Conservation (phyloP, 495 filamentous ascomycete genomes). For the Aspergillus sclerotiicarbonarius region DNA sequence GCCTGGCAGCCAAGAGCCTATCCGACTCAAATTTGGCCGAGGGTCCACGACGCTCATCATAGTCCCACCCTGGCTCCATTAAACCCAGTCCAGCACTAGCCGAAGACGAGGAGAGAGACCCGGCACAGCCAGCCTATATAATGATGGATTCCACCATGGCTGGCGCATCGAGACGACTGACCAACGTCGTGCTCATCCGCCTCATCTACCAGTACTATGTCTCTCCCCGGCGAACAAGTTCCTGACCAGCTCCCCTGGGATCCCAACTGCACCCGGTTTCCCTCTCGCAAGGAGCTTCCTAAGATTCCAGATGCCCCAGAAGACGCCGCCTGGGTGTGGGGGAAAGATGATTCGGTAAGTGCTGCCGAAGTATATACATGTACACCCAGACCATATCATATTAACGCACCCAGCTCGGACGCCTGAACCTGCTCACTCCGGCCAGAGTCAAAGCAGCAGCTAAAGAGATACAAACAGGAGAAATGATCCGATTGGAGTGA, state of each 20-base stretch:
- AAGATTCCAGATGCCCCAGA: slow-evolving; percentile 40
- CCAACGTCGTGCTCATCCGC: background rate
- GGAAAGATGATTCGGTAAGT: slow-evolving; percentile 53
- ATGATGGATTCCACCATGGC: slow-evolving; percentile 11
- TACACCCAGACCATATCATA: background rate
- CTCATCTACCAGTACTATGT: background rate
- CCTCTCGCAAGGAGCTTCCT: slow-evolving; percentile 52
- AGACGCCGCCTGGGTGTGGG: slow-evolving; percentile 64
- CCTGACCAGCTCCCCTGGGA: slow-evolving; percentile 50
- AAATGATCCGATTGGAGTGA: slow-evolving; percentile 51
- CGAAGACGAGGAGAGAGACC: background rate
- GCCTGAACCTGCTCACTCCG: slow-evolving; percentile 59
- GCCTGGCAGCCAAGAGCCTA: too few relatives aligned
- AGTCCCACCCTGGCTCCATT: background rate
- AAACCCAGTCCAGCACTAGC: background rate
- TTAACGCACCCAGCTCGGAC: slow-evolving; percentile 38
- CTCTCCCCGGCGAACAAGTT: slow-evolving; percentile 16
- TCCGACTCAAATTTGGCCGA: too few relatives aligned
- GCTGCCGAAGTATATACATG: background rate
- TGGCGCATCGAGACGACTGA: slow-evolving; percentile 2
- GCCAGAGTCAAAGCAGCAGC: slow-evolving; percentile 50
- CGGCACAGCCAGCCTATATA: background rate
- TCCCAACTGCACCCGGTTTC: slow-evolving; percentile 52
- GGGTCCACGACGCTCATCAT: background rate
- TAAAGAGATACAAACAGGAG: slow-evolving; percentile 51